phyloP scores from a whole-genome alignment of 345 rosid species.

The Corymbia maculata region DNA sequence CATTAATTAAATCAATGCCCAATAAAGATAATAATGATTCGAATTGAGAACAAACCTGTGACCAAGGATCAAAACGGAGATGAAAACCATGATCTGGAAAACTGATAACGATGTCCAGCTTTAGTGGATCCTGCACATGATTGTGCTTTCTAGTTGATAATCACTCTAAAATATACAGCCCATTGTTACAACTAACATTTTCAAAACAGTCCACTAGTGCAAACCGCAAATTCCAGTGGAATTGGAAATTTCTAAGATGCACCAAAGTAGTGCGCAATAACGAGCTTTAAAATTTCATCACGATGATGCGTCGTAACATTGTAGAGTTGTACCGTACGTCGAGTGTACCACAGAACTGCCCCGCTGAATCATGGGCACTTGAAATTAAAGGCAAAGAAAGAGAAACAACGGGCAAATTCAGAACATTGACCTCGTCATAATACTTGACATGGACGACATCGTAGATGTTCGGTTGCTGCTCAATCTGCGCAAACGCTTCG shows the following conservation, averaged over 20 bases:
- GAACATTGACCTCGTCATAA: conserved; percentile 62
- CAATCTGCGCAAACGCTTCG: conserved; percentile 88
- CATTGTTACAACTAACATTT: background rate
- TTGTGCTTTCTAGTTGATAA: background rate
- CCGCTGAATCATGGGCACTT: background rate
- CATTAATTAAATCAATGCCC: background rate
- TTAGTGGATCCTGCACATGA: conserved; percentile 70
- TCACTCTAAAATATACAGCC: background rate
- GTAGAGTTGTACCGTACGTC: background rate
- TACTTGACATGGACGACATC: conserved; percentile 95
- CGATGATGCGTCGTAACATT: background rate
- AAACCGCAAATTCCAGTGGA: background rate
- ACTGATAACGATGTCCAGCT: conserved; percentile 84
- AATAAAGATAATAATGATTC: background rate
- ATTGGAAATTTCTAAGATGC: background rate
- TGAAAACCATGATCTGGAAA: conserved; percentile 98
- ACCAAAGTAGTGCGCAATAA: background rate
- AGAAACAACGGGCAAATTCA: background rate
- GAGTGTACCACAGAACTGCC: background rate
- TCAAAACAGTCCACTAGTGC: background rate
- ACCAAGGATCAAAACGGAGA: conserved; percentile 95
- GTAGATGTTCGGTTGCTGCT: conserved; percentile 88
- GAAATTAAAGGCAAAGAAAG: background rate
- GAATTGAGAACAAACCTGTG: conserved; percentile 48
- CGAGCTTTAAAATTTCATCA: background rate